A percentile compares a stretch with the other conserved stretches of the same genome.
phyloP scores from a whole-genome alignment of 116 monocot genomes.

The Cymodocea nodosa region DNA sequence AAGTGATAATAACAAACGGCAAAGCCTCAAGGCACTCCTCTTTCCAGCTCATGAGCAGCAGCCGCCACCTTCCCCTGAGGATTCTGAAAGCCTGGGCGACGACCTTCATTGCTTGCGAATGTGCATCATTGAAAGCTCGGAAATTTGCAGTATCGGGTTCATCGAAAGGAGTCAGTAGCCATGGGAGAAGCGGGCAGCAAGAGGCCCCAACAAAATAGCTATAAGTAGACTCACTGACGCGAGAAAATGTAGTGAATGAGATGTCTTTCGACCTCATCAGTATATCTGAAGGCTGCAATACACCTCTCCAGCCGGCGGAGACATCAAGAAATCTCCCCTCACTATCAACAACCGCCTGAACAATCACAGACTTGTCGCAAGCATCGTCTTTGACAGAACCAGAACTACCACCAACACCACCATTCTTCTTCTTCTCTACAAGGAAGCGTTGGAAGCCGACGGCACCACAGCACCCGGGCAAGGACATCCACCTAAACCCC shows the following conservation, averaged over 20 bases:
- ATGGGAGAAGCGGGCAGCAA: constrained; percentile 66
- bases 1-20: constrained; percentile 47
- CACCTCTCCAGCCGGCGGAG: constrained; percentile 64
- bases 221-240: constrained; percentile 1
- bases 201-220: constrained; percentile 48
- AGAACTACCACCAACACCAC: not conserved
- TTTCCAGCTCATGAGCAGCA: constrained; percentile 44
- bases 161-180: constrained; percentile 67
- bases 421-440: not conserved
- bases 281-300: constrained; percentile 46
- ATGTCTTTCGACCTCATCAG: constrained; percentile 27
- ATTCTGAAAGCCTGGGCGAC: constrained; percentile 25
- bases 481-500: constrained; percentile 41
- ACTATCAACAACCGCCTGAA: constrained; percentile 59
- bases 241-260: not conserved
- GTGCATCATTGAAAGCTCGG: constrained; percentile 40
- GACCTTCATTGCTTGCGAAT: constrained; percentile 44
- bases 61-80: constrained; percentile 44
- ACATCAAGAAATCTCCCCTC: constrained; percentile 74
- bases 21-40: constrained; percentile 48
- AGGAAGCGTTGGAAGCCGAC: constrained; percentile 47
- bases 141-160: not conserved
- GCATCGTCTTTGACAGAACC: no score
- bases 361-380: constrained; percentile 8
- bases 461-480: constrained; percentile 53